Evolutionary conservation across 345 rosid genomes (phyloP).

Genomic region (Acer yangbiense): DNA sequence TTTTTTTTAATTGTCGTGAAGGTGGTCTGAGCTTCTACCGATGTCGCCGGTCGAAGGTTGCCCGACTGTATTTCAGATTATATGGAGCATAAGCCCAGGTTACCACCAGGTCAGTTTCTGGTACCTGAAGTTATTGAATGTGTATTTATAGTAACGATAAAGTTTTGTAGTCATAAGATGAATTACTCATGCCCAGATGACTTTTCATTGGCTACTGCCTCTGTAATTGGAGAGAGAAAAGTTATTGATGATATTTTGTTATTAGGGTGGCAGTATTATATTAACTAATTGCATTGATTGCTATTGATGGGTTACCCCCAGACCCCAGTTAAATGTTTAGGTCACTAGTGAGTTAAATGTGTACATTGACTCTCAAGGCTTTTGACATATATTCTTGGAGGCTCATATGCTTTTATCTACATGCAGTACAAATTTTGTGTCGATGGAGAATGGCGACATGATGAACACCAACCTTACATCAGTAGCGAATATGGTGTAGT

Average conservation of each 20-base stretch:
- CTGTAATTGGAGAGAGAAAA: background rate
- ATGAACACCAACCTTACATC: slow-evolving; percentile 50
- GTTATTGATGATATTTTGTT: background rate
- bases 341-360: background rate
- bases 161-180: background rate
- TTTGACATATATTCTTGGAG: background rate
- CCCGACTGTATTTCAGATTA: slow-evolving; percentile 63
- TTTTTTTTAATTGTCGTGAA: slow-evolving; percentile 21
- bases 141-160: background rate
- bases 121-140: background rate
- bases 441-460: slow-evolving; percentile 75
- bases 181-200: background rate
- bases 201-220: background rate
- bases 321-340: background rate
- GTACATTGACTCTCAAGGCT: background rate
- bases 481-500: slow-evolving; percentile 57
- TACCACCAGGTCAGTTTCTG: slow-evolving; percentile 60
- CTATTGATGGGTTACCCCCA: background rate
- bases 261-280: background rate
- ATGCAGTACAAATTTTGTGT: slow-evolving; percentile 69
- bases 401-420: slow-evolving; percentile 16
- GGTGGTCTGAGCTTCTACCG: slow-evolving; percentile 61
- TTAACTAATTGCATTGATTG: background rate
- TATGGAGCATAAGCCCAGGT: slow-evolving; percentile 61
- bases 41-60: slow-evolving; percentile 74